Conservation (phyloP, 148 eudicot species). For the Drosera capensis region DNA sequence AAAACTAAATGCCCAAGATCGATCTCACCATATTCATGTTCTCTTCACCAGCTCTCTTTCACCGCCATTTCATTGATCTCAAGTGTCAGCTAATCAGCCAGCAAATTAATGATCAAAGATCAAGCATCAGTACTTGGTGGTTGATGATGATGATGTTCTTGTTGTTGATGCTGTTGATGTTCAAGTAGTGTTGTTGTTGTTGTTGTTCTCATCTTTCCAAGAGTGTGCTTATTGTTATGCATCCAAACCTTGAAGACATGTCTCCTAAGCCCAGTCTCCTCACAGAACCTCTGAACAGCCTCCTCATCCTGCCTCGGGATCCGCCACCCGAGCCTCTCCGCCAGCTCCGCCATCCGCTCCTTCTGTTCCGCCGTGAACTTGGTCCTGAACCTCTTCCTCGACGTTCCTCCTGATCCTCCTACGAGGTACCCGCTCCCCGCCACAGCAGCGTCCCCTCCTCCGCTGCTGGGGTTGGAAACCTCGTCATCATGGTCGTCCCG, state of each 20-base stretch:
- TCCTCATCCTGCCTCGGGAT: conserved; percentile 39
- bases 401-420: conserved; percentile 6
- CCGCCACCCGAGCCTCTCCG: conserved; percentile 41
- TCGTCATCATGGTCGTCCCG: conserved; percentile 35
- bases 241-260: conserved; percentile 50
- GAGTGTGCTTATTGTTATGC: conserved; percentile 54
- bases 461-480: conserved; percentile 36
- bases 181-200: no score
- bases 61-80: no score
- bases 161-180: no score
- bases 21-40: no score
- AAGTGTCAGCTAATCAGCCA: no score
- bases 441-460: conserved; percentile 20
- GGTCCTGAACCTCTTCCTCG: conserved; percentile 26
- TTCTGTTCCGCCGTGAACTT: conserved; percentile 33
- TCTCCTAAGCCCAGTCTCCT: conserved; percentile 19
- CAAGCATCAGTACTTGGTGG: no score
- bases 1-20: no score
- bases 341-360: conserved; percentile 37
- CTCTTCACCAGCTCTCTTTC: no score
- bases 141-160: no score
- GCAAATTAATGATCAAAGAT: no score
- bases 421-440: conserved; percentile 10
- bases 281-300: conserved; percentile 33
- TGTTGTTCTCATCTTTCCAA: conserved; percentile 49